Evolutionary conservation across 345 rosid species (phyloP).

Genomic region (Salix suchowensis): DNA sequence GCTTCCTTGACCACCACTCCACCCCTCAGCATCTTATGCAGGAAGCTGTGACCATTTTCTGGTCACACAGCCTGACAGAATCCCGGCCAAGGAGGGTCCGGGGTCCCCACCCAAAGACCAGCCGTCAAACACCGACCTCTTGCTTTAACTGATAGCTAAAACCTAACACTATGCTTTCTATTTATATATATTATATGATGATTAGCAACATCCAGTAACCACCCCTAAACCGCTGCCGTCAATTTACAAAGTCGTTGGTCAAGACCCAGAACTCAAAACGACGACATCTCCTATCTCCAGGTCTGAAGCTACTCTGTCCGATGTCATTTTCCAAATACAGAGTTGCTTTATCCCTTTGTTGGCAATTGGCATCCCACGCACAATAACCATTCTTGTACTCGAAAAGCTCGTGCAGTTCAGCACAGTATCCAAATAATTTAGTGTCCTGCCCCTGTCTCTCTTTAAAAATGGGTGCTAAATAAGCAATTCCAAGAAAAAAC

Average conservation of each 20-base stretch:
- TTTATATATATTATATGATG: not conserved
- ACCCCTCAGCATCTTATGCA: too few relatives aligned
- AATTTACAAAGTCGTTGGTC: not conserved
- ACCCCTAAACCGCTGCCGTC: not conserved
- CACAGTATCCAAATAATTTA: constrained; percentile 20
- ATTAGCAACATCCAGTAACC: not conserved
- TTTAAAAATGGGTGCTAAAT: not conserved
- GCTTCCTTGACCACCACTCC: constrained; percentile 2
- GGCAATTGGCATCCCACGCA: not conserved
- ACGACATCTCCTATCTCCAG: not conserved
- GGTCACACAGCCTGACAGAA: not conserved
- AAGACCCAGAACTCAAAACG: not conserved
- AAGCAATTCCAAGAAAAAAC: not conserved
- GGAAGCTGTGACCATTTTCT: constrained; percentile 1
- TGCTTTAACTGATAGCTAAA: constrained; percentile 9
- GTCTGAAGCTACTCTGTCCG: not conserved
- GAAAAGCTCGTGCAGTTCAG: constrained; percentile 15
- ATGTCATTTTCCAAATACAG: not conserved
- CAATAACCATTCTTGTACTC: constrained; percentile 5
- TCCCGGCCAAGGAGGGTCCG: not conserved
- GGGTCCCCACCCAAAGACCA: not conserved
- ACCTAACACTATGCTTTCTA: not conserved
- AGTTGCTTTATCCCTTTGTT: not conserved
- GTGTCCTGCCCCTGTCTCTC: constrained; percentile 6
- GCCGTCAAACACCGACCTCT: not conserved